Percentiles rank a stretch among this genome's conserved stretches.
Conservation (phyloP, 805 yeast genomes). For the Brettanomyces nanus region DNA sequence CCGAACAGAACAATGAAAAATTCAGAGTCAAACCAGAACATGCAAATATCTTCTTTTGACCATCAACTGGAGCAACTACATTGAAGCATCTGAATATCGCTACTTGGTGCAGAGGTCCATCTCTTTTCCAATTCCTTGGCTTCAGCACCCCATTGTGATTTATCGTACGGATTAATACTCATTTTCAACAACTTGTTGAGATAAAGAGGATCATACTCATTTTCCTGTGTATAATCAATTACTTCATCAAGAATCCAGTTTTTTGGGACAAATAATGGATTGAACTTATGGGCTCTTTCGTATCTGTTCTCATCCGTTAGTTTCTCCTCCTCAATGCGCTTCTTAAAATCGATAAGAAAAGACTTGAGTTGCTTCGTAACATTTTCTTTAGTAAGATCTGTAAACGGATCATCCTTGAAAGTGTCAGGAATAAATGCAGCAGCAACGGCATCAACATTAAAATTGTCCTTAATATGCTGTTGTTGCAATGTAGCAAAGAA, state of each 20-base stretch:
- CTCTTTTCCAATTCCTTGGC: slow-evolving; percentile 46
- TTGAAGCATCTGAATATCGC: slow-evolving; percentile 53
- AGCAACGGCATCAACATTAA: slow-evolving; percentile 25
- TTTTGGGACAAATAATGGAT: slow-evolving; percentile 78
- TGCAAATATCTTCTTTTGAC: too few species aligned
- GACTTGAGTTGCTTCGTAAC: slow-evolving; percentile 30
- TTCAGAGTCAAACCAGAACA: neutral
- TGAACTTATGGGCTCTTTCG: slow-evolving; percentile 36
- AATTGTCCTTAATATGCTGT: slow-evolving; percentile 26
- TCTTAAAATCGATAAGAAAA: slow-evolving; percentile 48
- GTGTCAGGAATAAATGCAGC: slow-evolving; percentile 21
- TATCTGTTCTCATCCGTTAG: slow-evolving; percentile 32
- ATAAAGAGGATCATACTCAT: slow-evolving; percentile 39
- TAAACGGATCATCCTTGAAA: slow-evolving; percentile 19
- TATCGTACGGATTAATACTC: slow-evolving; percentile 70
- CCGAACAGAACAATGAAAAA: slow-evolving; percentile 1
- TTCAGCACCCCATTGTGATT: slow-evolving; percentile 57
- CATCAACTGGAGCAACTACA: slow-evolving; percentile 63
- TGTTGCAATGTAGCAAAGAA: slow-evolving; percentile 64
- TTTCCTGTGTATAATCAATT: slow-evolving; percentile 46
- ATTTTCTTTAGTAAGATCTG: slow-evolving; percentile 27
- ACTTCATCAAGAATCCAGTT: slow-evolving; percentile 86
- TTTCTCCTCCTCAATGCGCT: slow-evolving; percentile 28
- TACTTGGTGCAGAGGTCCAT: slow-evolving; percentile 46
- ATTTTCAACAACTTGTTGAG: slow-evolving; percentile 58